phyloP scores from a whole-genome alignment of 805 yeast species.

The Wickerhamiella occidentalis region DNA sequence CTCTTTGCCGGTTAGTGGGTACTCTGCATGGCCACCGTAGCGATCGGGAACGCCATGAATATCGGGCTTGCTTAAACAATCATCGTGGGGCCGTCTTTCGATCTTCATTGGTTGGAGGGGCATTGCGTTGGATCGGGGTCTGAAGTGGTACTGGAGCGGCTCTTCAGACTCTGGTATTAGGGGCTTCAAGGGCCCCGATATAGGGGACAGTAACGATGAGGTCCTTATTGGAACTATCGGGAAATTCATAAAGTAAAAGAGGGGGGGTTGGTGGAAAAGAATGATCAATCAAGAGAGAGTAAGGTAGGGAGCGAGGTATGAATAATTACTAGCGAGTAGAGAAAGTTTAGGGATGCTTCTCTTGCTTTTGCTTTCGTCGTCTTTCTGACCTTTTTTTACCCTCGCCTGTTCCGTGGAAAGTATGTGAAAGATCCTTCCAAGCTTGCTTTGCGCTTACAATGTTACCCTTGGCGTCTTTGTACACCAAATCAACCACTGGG shows the following conservation, averaged over 20 bases:
- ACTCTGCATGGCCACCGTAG: background rate
- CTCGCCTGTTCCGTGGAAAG: conserved; percentile 49
- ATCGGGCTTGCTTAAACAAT: background rate
- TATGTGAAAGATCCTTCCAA: conserved; percentile 61
- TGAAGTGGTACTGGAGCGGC: background rate
- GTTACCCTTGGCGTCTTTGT: conserved; percentile 54
- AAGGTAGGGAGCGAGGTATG: too few relatives aligned
- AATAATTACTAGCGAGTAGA: too few relatives aligned
- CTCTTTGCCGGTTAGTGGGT: background rate
- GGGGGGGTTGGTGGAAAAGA: background rate
- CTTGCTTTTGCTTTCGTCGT: background rate
- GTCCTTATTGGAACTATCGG: background rate
- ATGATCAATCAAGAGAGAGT: background rate
- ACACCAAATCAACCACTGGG: conserved; percentile 38
- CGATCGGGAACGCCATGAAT: conserved; percentile 1
- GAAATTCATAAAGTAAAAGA: background rate
- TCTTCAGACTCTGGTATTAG: background rate
- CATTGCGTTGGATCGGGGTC: background rate
- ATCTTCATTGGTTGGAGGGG: background rate
- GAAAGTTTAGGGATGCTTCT: too few relatives aligned
- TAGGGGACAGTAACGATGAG: background rate
- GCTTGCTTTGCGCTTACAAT: conserved; percentile 55
- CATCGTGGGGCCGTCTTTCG: background rate
- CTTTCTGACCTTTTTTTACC: background rate
- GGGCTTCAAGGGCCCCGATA: background rate